Conservation (phyloP, 805 yeast genomes). For the Saccharomycopsis fibuligera region DNA sequence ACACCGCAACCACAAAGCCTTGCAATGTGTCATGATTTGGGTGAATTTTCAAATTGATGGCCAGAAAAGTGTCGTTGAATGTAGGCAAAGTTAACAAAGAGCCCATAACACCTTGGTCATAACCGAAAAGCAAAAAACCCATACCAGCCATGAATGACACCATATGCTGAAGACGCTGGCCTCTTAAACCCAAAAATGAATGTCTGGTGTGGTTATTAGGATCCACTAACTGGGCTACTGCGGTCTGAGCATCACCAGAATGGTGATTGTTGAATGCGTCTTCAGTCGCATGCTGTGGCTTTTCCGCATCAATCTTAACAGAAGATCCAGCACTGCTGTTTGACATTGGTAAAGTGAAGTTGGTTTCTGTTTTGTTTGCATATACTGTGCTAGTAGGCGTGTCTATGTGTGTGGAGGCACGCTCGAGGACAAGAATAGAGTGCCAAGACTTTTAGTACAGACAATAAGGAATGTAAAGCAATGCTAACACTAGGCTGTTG, state of each 20-base stretch:
- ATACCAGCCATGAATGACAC: conserved; percentile 16
- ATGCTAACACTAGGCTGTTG: no score
- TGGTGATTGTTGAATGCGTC: no score
- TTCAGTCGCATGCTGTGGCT: not conserved
- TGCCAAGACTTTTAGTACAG: no score
- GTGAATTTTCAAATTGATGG: conserved; percentile 21
- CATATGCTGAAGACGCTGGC: conserved; percentile 10
- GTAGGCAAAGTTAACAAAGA: conserved; percentile 50
- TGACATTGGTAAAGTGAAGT: no score
- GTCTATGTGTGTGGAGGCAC: no score
- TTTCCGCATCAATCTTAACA: not conserved
- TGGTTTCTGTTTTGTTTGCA: no score
- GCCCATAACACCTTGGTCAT: conserved; percentile 74
- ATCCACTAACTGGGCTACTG: not conserved
- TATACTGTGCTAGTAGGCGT: no score
- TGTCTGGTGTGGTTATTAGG: not conserved
- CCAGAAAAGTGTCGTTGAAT: conserved; percentile 49
- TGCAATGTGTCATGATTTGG: conserved; percentile 60
- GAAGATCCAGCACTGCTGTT: not conserved
- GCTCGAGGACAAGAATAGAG: no score
- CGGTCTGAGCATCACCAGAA: not conserved
- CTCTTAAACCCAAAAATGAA: conserved; percentile 9
- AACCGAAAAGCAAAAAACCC: conserved; percentile 40
- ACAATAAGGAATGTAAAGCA: no score
- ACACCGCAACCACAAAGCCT: conserved; percentile 38